phyloP scores from a whole-genome alignment of 352 stramenopile genomes.

The Phytophthora macrochlamydospora region DNA sequence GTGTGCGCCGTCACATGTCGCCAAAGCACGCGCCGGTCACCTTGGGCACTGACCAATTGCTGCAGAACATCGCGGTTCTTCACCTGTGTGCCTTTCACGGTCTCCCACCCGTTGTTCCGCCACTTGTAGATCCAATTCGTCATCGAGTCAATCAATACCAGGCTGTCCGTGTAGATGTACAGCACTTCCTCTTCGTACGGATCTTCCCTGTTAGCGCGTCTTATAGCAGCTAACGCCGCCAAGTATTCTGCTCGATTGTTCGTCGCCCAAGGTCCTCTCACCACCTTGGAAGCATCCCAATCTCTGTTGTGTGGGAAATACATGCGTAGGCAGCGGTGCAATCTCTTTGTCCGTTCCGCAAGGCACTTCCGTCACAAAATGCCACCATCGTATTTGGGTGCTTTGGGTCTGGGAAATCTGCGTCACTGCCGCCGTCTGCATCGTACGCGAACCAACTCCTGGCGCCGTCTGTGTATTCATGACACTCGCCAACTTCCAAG shows the following conservation, averaged over 20 bases:
- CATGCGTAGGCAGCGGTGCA: conserved; percentile 9
- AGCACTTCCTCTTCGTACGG: conserved; percentile 25
- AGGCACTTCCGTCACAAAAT: conserved; percentile 62
- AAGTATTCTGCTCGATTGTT: conserved; percentile 46
- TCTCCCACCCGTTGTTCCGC: conserved; percentile 52
- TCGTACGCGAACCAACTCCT: not conserved
- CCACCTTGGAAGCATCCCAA: not conserved
- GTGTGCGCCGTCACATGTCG: conserved; percentile 57
- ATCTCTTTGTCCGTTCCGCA: conserved; percentile 45
- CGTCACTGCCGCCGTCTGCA: not conserved
- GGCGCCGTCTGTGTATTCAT: conserved; percentile 4
- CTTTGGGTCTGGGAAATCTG: conserved; percentile 36
- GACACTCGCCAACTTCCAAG: not conserved
- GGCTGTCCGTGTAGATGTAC: conserved; percentile 62
- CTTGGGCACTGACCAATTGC: conserved; percentile 33
- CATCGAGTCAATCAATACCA: conserved; percentile 65
- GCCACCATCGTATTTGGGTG: conserved; percentile 47
- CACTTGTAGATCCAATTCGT: conserved; percentile 59
- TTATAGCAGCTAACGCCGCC: conserved; percentile 48
- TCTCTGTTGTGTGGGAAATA: conserved; percentile 5
- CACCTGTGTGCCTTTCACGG: conserved; percentile 41
- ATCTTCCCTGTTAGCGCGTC: conserved; percentile 52
- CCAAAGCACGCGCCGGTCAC: conserved; percentile 48
- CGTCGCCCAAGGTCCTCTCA: conserved; percentile 8
- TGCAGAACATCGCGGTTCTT: conserved; percentile 62